These are phyloP conservation scores for Pogostemon cablin DNA, from an alignment of 257 asterid genomes.

Conservation along the genomic window DNA sequence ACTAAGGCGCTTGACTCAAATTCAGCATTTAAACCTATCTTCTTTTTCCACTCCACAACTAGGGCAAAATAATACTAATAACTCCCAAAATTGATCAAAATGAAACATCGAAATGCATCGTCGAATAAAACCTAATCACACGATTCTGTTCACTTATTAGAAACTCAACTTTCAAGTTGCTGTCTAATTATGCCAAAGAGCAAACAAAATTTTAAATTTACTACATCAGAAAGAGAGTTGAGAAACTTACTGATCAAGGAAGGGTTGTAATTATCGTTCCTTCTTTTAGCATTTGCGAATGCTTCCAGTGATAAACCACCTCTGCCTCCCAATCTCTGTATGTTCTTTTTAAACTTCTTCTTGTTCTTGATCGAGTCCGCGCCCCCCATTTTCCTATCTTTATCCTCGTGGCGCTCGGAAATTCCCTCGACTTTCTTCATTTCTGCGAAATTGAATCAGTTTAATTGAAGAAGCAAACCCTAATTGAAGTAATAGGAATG, in stretches of 20 bases:
- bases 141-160: neutral
- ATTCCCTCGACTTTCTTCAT: slow-evolving; percentile 48
- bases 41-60: slow-evolving; percentile 3
- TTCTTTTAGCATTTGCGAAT: slow-evolving; percentile 75
- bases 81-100: neutral
- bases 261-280: slow-evolving; percentile 64
- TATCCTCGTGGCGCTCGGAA: slow-evolving; percentile 30
- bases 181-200: neutral
- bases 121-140: neutral
- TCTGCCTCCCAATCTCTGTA: slow-evolving; percentile 83
- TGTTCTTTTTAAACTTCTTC: slow-evolving; percentile 63
- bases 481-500: slow-evolving; percentile 19
- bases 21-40: neutral
- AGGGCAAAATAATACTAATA: neutral
- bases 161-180: neutral
- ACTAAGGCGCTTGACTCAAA: neutral
- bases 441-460: neutral
- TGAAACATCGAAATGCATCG: neutral
- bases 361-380: slow-evolving; percentile 42
- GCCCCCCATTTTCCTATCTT: slow-evolving; percentile 39
- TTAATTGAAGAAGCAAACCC: slow-evolving; percentile 27
- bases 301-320: slow-evolving; percentile 85
- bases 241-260: slow-evolving; percentile 63
- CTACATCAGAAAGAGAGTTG: neutral
- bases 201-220: neutral